Evolutionary conservation across 371 early-diverging fungal species (phyloP).

Genomic region (Lichtheimia hyalospora): DNA sequence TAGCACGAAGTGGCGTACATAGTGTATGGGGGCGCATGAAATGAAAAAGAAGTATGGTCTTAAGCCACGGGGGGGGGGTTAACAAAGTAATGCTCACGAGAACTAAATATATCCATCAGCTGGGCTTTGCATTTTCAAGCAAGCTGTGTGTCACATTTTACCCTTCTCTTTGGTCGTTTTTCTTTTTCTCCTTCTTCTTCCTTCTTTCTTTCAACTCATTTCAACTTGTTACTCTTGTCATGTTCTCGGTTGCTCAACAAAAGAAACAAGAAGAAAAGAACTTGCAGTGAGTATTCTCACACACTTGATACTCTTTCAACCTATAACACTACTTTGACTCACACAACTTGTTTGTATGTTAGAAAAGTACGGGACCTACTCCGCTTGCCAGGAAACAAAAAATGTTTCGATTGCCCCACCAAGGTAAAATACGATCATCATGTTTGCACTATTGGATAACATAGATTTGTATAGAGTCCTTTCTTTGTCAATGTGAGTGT

Average conservation of each 20-base stretch:
- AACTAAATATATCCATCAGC: background rate
- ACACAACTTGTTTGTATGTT: background rate
- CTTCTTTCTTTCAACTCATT: conserved; percentile 6
- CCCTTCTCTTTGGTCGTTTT: conserved; percentile 1
- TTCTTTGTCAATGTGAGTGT: conserved; percentile 64
- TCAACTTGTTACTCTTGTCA: background rate
- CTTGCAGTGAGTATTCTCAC: conserved; percentile 10
- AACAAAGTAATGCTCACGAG: no score
- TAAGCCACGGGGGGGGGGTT: background rate
- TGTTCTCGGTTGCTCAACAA: background rate
- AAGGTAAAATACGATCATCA: conserved; percentile 34
- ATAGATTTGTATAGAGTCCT: conserved; percentile 46
- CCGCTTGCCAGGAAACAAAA: conserved; percentile 56
- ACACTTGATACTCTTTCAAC: background rate
- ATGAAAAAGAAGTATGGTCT: background rate
- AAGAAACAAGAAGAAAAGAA: conserved; percentile 22
- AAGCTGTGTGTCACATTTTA: conserved; percentile 4
- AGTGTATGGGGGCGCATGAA: conserved; percentile 6
- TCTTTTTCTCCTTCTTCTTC: conserved; percentile 5
- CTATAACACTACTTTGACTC: background rate
- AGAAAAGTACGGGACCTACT: conserved; percentile 39
- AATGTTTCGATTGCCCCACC: conserved; percentile 67
- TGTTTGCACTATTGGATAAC: background rate
- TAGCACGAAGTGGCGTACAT: conserved; percentile 39
- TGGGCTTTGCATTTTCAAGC: conserved; percentile 6